phyloP scores from a whole-genome alignment of 345 rosid genomes.

The Camelina hispida region DNA sequence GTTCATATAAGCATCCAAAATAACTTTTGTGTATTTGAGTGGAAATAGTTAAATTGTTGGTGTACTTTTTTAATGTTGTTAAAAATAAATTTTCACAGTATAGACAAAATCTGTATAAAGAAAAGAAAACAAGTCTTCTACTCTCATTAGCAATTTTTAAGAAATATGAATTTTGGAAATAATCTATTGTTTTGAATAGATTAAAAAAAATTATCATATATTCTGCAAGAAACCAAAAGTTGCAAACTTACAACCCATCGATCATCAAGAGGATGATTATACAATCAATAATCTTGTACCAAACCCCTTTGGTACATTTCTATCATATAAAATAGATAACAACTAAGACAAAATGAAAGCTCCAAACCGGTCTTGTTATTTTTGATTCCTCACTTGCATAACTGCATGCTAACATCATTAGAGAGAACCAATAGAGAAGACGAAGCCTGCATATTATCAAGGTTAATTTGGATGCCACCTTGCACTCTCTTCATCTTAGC shows the following conservation, averaged over 20 bases:
- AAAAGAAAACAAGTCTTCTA: not conserved
- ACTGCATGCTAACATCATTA: not conserved
- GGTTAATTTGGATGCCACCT: constrained; percentile 7
- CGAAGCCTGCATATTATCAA: constrained; percentile 26
- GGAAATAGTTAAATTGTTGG: not conserved
- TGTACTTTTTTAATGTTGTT: not conserved
- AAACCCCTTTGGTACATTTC: constrained; percentile 3
- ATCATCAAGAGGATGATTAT: not conserved
- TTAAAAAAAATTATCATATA: too few species aligned
- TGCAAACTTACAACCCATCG: constrained; percentile 4
- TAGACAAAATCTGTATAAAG: not conserved
- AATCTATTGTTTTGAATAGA: not conserved
- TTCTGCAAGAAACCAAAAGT: too few species aligned
- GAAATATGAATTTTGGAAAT: too few species aligned
- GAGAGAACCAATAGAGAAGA: constrained; percentile 35
- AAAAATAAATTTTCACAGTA: too few species aligned
- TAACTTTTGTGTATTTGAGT: too few species aligned
- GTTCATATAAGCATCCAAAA: too few species aligned
- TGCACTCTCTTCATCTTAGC: constrained; percentile 7
- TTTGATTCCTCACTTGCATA: not conserved
- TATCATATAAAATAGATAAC: not conserved
- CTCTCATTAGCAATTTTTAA: not conserved
- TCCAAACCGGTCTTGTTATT: not conserved
- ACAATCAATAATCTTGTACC: not conserved
- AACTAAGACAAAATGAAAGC: not conserved